Evolutionary conservation across 495 filamentous ascomycete genomes (phyloP), one percentile per base, ranked within the genome.

Genomic region (Annulohypoxylon nitens): DNA sequence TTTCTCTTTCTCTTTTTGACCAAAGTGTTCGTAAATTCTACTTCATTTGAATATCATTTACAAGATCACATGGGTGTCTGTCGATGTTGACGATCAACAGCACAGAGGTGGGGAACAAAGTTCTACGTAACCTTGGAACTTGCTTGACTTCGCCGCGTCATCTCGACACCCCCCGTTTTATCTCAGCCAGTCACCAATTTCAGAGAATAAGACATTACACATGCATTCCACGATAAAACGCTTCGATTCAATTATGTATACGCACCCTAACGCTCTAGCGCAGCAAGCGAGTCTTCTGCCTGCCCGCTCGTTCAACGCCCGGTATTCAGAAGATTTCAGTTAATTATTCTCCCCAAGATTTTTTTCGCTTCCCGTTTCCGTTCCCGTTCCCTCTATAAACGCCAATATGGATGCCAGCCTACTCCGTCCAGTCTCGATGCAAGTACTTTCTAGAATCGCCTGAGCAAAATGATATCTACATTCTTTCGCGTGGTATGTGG

Each of bases 391-490:
- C 25, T 68, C 26, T 67, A 57, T 61, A 55, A 50, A 71, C 67
- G 67, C 71, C 71, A 43, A 55, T 69, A 68, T 70, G 62, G 54
- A 74, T 70, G 58, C 67, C 47, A 18, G 14, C 36, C 66, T 18
- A 53, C 47, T 43, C 54, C 58, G 30, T 50, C 48, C 67, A 30
- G 5, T 62, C 51, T 58, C 12, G 14, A 63, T 67, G 62, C 62
- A 64, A 51, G 43, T 64, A 66, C 51, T 57, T 20, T 20, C 71
- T 64, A 66, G 43, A 41, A 67, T 63, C 71, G 66, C 71, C 45
- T 48, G 71, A 74, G 67, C 71, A 70, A 74, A 57, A 67, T 67
- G 63, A 58, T 66, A 63, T 74, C 71, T 74, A 74, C 71, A 67
- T 67, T 54, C 30, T 53, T 67, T 61, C 33, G 18, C 25, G 33